A percentile compares a stretch with the other conserved stretches of the same genome.
phyloP scores from a whole-genome alignment of 2,329 filamentous ascomycete genomes.

The Neurospora crassa region DNA sequence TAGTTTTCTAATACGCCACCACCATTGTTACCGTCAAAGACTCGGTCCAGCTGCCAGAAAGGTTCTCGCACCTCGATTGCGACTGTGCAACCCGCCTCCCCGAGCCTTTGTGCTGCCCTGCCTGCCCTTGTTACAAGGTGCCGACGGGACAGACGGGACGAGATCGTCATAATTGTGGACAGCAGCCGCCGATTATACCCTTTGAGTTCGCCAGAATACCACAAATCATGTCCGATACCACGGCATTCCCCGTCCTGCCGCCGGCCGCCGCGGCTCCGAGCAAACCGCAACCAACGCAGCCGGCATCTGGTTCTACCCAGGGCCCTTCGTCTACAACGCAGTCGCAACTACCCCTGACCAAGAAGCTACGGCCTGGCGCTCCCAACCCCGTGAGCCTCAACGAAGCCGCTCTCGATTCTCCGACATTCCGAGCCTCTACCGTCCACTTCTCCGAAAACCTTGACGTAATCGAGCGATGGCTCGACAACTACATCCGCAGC shows the following conservation, averaged over 20 bases:
- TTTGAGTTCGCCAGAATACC: neutral
- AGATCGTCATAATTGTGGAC: neutral
- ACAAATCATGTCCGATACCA: neutral
- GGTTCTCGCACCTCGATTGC: neutral
- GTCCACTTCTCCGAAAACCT: slow-evolving; percentile 86
- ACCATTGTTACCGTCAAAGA: neutral
- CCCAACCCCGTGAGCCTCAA: slow-evolving; percentile 72
- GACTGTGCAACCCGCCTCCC: neutral
- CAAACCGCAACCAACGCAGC: neutral
- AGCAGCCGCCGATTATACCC: neutral
- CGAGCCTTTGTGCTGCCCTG: neutral
- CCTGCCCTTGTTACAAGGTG: neutral
- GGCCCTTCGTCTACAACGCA: slow-evolving; percentile 4
- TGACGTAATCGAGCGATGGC: slow-evolving; percentile 86
- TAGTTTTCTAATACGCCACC: neutral
- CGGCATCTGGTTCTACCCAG: slow-evolving; percentile 1
- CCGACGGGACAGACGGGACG: neutral
- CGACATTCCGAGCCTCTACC: slow-evolving; percentile 82
- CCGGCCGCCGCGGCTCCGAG: slow-evolving; percentile 3
- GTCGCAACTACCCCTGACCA: slow-evolving; percentile 7
- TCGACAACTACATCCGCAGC: slow-evolving; percentile 51
- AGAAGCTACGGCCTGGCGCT: slow-evolving; percentile 23
- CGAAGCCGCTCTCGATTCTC: slow-evolving; percentile 93
- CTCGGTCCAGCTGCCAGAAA: neutral
- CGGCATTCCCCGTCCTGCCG: slow-evolving; percentile 5